Base-by-base conservation (phyloP, 805 yeast genomes). In the Sugiyamaella qingdaonensis region DNA sequence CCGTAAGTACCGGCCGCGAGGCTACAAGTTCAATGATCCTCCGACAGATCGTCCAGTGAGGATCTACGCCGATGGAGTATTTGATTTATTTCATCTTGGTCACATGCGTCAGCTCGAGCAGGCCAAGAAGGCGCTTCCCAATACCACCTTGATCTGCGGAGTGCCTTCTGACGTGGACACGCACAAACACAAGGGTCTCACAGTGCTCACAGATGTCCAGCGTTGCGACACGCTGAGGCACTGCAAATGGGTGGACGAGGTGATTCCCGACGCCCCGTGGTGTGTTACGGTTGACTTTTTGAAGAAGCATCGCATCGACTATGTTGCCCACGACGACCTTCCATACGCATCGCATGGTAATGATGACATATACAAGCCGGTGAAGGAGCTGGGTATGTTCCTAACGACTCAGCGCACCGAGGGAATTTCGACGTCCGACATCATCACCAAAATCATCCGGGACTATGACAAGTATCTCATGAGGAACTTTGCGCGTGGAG, bases 51-150 rank as follows among this genome's bases (percentile, higher is more conserved):
- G 97, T 54, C 91, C 96, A 0, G 82, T 94, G 29, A 78, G 99
- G 55, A 81, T 94, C n/a, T 94, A 94, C 68, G 99, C 99, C 4
- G 99, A 94, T 71, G 99, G 99, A 50, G 97, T 94, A 16, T 94
- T 94, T 74, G 99, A 94, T 71, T 73, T 94, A 57, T 94, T 94
- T 73, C 99, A 94, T 70, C 69, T 94, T 64, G 99, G 99, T 21
- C 99, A 94, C 68, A 94, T 94, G 99, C 83, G 90, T 65, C 99
- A 94, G 69, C 76, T 94, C 62, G 98, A 94, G 67, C 99, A 94
- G 72, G 92, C 98, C 62, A 92, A 94, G 64, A 91, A 92, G 68
- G 81, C 96, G 13, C 82, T 94, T 57, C 86, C 88, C 10, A 88
- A 88, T 62, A 96, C 87, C 32, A 78, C 81, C 53, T 76, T 94